Conservation (phyloP, 345 rosid genomes). For the Salix suchowensis region DNA sequence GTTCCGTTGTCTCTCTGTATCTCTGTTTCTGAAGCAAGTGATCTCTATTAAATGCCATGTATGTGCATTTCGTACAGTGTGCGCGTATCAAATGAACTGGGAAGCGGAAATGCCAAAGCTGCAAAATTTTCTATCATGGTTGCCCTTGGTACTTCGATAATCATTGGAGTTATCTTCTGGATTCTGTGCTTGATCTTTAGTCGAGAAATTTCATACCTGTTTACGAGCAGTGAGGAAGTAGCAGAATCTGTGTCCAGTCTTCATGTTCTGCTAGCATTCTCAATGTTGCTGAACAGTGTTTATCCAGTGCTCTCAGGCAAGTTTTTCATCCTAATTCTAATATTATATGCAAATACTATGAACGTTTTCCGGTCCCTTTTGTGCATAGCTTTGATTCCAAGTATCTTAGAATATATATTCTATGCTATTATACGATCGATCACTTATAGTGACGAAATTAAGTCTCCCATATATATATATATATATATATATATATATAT, state of each 20-base stretch:
- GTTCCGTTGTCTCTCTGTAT: too few species aligned
- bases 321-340: background rate
- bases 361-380: too few species aligned
- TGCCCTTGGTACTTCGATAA: slow-evolving; percentile 8
- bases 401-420: background rate
- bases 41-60: too few species aligned
- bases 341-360: too few species aligned
- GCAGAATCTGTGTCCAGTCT: slow-evolving; percentile 28
- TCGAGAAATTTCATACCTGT: slow-evolving; percentile 23
- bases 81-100: slow-evolving; percentile 47
- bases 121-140: slow-evolving; percentile 37
- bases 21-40: too few species aligned
- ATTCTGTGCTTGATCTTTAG: slow-evolving; percentile 31
- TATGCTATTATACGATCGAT: too few species aligned
- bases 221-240: slow-evolving; percentile 28
- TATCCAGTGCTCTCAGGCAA: slow-evolving; percentile 38
- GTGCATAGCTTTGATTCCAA: background rate
- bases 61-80: slow-evolving; percentile 26
- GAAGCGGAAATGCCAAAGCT: slow-evolving; percentile 36
- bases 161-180: slow-evolving; percentile 29
- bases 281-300: slow-evolving; percentile 37
- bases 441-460: too few species aligned
- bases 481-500: too few species aligned
- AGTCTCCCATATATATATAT: background rate
- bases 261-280: slow-evolving; percentile 35